Percentiles rank a stretch among this genome's conserved stretches.
Conservation (phyloP, 345 rosid species). For the Eutrema yunnanense region DNA sequence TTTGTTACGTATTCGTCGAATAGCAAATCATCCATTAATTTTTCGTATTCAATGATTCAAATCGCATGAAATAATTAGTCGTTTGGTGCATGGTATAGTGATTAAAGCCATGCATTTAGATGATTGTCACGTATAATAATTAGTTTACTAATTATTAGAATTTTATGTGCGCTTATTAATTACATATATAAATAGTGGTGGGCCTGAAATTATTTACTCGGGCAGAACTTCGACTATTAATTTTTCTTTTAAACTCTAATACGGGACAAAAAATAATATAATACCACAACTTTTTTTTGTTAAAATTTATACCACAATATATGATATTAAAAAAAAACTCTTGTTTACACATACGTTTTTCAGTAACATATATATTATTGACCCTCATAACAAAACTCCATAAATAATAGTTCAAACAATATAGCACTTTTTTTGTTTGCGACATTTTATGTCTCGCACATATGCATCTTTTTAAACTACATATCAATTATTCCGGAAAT, state of each 20-base stretch:
- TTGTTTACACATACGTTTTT: background rate
- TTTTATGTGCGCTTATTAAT: background rate
- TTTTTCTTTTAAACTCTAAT: background rate
- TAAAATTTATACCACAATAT: background rate
- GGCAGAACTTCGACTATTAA: background rate
- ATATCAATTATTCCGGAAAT: background rate
- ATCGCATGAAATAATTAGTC: conserved; percentile 18
- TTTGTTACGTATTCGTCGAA: conserved; percentile 24
- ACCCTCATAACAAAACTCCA: background rate
- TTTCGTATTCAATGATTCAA: conserved; percentile 19
- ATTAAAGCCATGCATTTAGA: conserved; percentile 33
- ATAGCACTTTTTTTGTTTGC: background rate
- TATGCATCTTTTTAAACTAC: background rate
- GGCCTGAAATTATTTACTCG: background rate
- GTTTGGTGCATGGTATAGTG: conserved; percentile 30
- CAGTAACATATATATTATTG: background rate
- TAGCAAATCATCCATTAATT: conserved; percentile 7
- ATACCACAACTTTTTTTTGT: too few species aligned
- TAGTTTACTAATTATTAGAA: conserved; percentile 10
- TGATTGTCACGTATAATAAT: conserved; percentile 20
- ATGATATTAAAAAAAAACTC: background rate
- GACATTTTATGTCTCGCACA: background rate
- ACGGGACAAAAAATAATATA: background rate
- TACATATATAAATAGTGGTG: background rate
- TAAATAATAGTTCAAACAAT: background rate